Evolutionary conservation across 805 yeast genomes (phyloP).

Genomic region (Priceomyces haplophilus): DNA sequence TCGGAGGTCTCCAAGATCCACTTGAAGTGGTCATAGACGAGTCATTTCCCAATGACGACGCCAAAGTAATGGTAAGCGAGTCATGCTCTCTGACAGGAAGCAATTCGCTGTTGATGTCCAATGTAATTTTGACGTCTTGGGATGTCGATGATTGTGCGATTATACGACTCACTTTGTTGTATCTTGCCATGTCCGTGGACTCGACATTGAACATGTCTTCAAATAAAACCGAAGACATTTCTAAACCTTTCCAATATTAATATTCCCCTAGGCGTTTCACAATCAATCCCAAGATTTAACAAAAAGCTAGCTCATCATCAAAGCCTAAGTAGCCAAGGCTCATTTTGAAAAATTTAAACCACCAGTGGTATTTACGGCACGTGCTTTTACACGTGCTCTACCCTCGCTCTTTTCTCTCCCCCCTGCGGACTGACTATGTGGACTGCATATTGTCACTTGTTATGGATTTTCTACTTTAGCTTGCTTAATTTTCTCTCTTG

Average conservation of each 20-base stretch:
- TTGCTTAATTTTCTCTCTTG: not conserved
- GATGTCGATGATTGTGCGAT: conserved; percentile 85
- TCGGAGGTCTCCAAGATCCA: conserved; percentile 82
- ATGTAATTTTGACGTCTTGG: conserved; percentile 72
- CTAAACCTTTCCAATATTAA: not conserved
- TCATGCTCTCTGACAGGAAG: conserved; percentile 80
- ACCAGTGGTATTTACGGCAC: not conserved
- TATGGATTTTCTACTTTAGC: not conserved
- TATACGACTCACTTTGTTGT: conserved; percentile 87
- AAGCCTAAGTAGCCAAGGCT: not conserved
- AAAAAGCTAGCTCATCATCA: too few species aligned
- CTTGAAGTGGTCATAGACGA: conserved; percentile 44
- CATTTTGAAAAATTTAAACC: conserved; percentile 1
- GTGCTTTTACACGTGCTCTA: not conserved
- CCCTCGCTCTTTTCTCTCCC: too few species aligned
- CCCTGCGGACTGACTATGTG: too few species aligned
- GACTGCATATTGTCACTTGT: not conserved
- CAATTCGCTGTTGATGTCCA: conserved; percentile 88
- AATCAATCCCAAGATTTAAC: not conserved
- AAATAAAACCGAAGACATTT: conserved; percentile 65
- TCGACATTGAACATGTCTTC: conserved; percentile 89
- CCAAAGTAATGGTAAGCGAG: conserved; percentile 80
- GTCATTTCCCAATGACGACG: conserved; percentile 64
- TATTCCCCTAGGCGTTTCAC: not conserved
- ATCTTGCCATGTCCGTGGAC: conserved; percentile 82